phyloP scores from a whole-genome alignment of 129 eudicot genomes.

The Pseudognaphalium luteoalbum region DNA sequence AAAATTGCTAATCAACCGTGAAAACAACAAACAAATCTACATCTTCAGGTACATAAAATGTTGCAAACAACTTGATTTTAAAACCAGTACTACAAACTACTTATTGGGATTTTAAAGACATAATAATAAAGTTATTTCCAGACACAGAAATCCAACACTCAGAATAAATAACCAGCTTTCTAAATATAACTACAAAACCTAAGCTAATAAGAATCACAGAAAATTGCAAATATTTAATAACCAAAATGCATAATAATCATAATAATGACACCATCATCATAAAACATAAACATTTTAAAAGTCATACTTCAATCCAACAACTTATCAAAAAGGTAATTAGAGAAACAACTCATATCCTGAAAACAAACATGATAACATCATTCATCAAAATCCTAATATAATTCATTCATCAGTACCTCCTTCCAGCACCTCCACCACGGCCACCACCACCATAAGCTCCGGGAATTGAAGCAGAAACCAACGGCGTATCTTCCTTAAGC shows the following conservation, averaged over 20 bases:
- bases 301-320: conserved; percentile 12
- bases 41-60: neutral
- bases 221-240: neutral
- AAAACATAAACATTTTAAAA: neutral
- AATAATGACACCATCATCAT: neutral
- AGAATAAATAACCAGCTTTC: neutral
- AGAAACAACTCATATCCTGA: neutral
- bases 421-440: conserved; percentile 27
- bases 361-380: neutral
- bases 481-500: conserved; percentile 37
- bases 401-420: conserved; percentile 42
- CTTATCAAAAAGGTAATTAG: neutral
- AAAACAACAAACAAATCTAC: neutral
- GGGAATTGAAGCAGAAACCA: conserved; percentile 10
- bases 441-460: conserved; percentile 33
- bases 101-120: neutral
- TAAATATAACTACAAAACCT: neutral
- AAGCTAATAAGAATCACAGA: neutral
- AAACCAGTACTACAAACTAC: neutral
- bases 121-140: neutral
- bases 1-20: neutral
- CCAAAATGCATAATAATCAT: neutral
- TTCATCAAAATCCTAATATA: conserved; percentile 14
- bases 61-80: neutral
- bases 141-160: neutral